Conservation (phyloP, 1,284 basidiomycete species). For the Rhodotorula sp. region DNA sequence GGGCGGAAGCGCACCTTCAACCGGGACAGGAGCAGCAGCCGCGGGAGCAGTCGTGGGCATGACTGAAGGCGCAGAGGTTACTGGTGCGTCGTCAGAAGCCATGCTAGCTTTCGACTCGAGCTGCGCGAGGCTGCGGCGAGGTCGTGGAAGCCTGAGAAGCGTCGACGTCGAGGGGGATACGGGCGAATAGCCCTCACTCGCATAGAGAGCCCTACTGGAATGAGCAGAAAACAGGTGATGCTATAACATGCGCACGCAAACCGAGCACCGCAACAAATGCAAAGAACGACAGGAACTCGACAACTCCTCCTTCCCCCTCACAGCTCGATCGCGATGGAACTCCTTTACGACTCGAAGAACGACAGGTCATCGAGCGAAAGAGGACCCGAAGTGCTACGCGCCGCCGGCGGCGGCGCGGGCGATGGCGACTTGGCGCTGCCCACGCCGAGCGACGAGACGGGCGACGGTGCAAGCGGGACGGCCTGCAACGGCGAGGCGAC, state of each 20-base stretch:
- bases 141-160: background rate
- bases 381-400: conserved; percentile 9
- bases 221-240: background rate
- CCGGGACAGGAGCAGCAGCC: background rate
- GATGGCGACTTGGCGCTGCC: background rate
- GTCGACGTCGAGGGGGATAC: background rate
- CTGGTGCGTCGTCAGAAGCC: background rate
- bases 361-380: conserved; percentile 24
- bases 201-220: background rate
- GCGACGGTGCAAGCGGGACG: background rate
- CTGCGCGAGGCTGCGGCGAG: too few species aligned
- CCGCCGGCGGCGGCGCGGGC: background rate
- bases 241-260: background rate
- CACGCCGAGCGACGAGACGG: background rate
- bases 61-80: background rate
- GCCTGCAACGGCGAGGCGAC: background rate
- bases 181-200: background rate
- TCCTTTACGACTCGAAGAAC: conserved; percentile 28
- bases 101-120: too few species aligned
- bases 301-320: background rate
- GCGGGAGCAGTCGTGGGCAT: background rate
- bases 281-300: background rate
- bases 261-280: too few species aligned
- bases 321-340: background rate
- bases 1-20: background rate